Evolutionary conservation across 129 eudicot species (phyloP).

Genomic region (Arctium lappa): DNA sequence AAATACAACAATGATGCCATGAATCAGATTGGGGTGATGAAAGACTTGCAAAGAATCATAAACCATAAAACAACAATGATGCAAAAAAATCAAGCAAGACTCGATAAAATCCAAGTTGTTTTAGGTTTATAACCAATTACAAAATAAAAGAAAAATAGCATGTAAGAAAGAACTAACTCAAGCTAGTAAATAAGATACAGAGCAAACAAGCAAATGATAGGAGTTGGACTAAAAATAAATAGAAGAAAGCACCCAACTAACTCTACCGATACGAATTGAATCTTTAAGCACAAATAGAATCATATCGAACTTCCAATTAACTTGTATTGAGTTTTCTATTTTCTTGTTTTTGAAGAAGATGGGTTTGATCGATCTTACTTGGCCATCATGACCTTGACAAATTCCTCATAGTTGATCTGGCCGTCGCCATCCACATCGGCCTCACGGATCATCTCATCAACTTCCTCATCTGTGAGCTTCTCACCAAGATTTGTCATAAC

Average conservation of each 20-base stretch:
- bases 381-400: slow-evolving; percentile 66
- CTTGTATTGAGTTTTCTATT: background rate
- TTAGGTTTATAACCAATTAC: background rate
- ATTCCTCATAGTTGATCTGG: slow-evolving; percentile 65
- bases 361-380: slow-evolving; percentile 39
- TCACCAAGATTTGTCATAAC: slow-evolving; percentile 68
- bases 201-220: slow-evolving; percentile 31
- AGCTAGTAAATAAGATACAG: slow-evolving; percentile 15
- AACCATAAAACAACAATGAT: background rate
- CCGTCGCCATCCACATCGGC: slow-evolving; percentile 67
- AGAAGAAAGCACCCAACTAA: slow-evolving; percentile 25
- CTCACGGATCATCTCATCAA: slow-evolving; percentile 70
- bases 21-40: background rate
- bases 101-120: background rate
- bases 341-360: background rate
- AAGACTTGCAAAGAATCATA: background rate
- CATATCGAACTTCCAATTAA: slow-evolving; percentile 33
- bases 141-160: background rate
- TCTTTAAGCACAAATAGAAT: slow-evolving; percentile 28
- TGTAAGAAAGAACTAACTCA: background rate
- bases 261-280: slow-evolving; percentile 8
- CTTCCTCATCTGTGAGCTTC: slow-evolving; percentile 63
- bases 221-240: slow-evolving; percentile 23
- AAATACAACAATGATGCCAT: background rate
- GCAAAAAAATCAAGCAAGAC: background rate